These are phyloP conservation scores for Dactylellina leptospora DNA, from an alignment of 2,329 filamentous ascomycete genomes.

Conservation along the genomic window DNA sequence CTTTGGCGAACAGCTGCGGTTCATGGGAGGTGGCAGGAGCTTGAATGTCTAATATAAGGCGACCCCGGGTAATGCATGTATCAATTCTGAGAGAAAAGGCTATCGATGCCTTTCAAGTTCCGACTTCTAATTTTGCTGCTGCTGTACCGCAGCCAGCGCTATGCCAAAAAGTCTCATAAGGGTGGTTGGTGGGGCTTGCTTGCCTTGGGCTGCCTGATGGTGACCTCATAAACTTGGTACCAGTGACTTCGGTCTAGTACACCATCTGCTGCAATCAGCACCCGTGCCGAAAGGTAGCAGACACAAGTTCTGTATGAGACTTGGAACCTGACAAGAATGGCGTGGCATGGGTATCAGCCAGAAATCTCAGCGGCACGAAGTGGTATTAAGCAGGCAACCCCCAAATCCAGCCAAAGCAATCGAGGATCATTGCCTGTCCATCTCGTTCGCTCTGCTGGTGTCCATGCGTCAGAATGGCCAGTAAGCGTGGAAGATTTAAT, in stretches of 20 bases:
- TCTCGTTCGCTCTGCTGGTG: constrained; percentile 42
- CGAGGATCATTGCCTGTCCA: constrained; percentile 42
- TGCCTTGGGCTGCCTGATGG: constrained; percentile 23
- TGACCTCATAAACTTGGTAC: constrained; percentile 51
- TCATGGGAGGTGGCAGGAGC: constrained; percentile 18
- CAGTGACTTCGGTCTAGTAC: constrained; percentile 34
- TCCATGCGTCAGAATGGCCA: constrained; percentile 32
- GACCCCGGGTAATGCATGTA: constrained; percentile 22
- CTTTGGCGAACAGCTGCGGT: constrained; percentile 1
- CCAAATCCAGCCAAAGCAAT: constrained; percentile 26
- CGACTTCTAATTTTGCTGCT: constrained; percentile 27
- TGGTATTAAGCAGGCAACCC: constrained; percentile 6
- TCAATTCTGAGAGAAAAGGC: background rate
- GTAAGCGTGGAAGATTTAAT: constrained; percentile 43
- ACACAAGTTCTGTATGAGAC: constrained; percentile 27
- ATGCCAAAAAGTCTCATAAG: constrained; percentile 20
- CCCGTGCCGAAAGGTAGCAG: constrained; percentile 11
- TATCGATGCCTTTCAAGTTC: constrained; percentile 9
- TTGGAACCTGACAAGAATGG: constrained; percentile 27
- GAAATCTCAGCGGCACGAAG: constrained; percentile 31
- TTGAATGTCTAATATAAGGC: constrained; percentile 7
- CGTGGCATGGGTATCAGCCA: constrained; percentile 45
- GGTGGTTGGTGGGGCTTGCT: constrained; percentile 24
- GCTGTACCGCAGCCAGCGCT: no score
- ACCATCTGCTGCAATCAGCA: constrained; percentile 32